Evolutionary conservation across 1,284 basidiomycete species (phyloP).

Genomic region (Ustilago tritici): DNA sequence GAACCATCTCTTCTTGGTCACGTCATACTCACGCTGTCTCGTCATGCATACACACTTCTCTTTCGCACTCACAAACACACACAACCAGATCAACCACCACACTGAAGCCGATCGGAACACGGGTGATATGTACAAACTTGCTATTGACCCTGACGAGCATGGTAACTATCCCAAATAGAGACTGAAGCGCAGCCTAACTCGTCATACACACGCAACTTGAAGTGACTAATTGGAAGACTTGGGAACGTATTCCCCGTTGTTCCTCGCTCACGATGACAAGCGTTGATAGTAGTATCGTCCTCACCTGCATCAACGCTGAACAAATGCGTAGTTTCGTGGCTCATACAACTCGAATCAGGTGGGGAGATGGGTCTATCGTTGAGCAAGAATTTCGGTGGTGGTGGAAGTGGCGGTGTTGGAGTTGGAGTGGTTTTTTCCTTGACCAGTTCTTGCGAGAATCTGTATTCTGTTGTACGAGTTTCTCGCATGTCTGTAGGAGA

Average conservation of each 20-base stretch:
- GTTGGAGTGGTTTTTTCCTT: constrained; percentile 4
- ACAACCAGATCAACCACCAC: no score
- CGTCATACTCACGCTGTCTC: no score
- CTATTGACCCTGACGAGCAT: background rate
- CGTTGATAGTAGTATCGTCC: background rate
- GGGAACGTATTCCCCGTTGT: no score
- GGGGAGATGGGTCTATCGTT: constrained; percentile 50
- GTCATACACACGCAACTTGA: background rate
- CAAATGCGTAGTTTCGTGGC: constrained; percentile 15
- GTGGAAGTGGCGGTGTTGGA: constrained; percentile 1
- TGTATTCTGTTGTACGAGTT: constrained; percentile 3
- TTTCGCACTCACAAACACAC: no score
- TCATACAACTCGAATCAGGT: constrained; percentile 32
- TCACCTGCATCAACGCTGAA: background rate
- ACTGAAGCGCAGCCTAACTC: constrained; percentile 21
- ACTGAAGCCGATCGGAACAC: no score
- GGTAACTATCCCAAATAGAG: constrained; percentile 11
- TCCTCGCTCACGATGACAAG: no score
- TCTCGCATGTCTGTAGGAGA: constrained; percentile 22
- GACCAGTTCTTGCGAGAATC: background rate
- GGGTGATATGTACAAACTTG: background rate
- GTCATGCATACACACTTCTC: no score
- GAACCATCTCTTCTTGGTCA: no score
- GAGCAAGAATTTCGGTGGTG: constrained; percentile 45
- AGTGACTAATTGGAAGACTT: background rate